phyloP scores from a whole-genome alignment of 2,329 filamentous ascomycete species.

The Aspergillus awamori region DNA sequence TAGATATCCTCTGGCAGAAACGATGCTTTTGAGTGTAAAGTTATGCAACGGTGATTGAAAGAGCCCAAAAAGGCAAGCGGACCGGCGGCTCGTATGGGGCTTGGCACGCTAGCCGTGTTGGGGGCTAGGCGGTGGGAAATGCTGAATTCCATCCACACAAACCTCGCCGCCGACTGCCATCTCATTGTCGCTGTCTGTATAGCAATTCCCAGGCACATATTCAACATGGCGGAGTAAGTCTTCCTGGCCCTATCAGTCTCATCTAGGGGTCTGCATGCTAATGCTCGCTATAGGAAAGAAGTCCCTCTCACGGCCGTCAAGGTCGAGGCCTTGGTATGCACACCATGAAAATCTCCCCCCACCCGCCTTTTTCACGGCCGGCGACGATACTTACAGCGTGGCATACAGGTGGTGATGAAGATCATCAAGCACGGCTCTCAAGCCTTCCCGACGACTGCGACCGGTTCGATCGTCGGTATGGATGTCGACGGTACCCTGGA shows the following conservation, averaged over 20 bases:
- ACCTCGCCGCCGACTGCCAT: slow-evolving; percentile 25
- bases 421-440: slow-evolving; percentile 94
- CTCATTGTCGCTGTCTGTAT: slow-evolving; percentile 21
- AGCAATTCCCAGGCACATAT: slow-evolving; percentile 25
- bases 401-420: slow-evolving; percentile 83
- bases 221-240: slow-evolving; percentile 39
- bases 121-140: slow-evolving; percentile 33
- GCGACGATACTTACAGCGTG: slow-evolving; percentile 29
- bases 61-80: neutral
- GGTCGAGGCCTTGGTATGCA: slow-evolving; percentile 86
- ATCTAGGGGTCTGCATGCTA: slow-evolving; percentile 14
- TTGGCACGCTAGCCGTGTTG: slow-evolving; percentile 32
- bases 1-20: too few relatives aligned
- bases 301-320: slow-evolving; percentile 81
- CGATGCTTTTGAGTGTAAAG: too few relatives aligned
- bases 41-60: neutral
- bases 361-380: slow-evolving; percentile 22
- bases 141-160: slow-evolving; percentile 39
- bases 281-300: slow-evolving; percentile 58
- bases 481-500: slow-evolving; percentile 79
- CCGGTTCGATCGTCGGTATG: slow-evolving; percentile 91
- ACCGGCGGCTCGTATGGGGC: slow-evolving; percentile 7
- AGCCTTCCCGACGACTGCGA: slow-evolving; percentile 84
- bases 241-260: neutral
- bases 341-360: slow-evolving; percentile 35